Base-by-base conservation (phyloP, 768 basidiomycete species). In the Kwoniella heveanensis region DNA sequence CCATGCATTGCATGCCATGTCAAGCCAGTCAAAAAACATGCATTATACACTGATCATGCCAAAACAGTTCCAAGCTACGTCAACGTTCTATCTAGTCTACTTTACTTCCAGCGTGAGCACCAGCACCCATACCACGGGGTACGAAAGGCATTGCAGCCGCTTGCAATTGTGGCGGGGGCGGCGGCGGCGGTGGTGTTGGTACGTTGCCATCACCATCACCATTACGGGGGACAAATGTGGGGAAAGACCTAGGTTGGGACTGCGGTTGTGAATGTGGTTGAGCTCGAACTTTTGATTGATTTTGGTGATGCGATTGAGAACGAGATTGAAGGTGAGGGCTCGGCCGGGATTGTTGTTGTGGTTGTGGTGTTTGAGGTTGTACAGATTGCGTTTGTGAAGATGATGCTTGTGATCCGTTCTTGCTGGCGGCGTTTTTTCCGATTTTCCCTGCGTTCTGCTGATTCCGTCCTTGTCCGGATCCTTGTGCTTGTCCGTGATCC, bases 131-230 rank as follows among this genome's bases (percentile, higher is more conserved):
- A 10, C 39, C 39, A 3, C 39, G 39, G 13, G 59, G 51, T 44
- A 44, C 30, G 19, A 60, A 60, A 21, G 47, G 19, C 22, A 48
- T 30, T 32, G 57, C 46, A 12, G 57, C 26, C 21, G 57, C 25
- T 36, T 50, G 49, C 36, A 59, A 53, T 60, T 53, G 49, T 39
- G 39, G 39, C 15, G 10, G 10, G 9, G 39, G 10, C 19, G 39
- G 10, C 19, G 39, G 19, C 17, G 10, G 4, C 19, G 17, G 4
- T 9, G 8, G 15, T 44, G 10, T 3, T 9, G 39, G 13, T 32
- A 13, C n/a, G n/a, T n/a, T n/a, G n/a, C n/a, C n/a, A 36, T 36
- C 32, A 6, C 13, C 7, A 36, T 36, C 32, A 6, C 13, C 7
- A 6, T 36, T 36, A 44, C 39, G 39, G 8, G 39, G 39, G 39